These are phyloP conservation scores for Hypoxylon sp. DNA, from an alignment of 2,329 filamentous ascomycete species.

Conservation along the genomic window DNA sequence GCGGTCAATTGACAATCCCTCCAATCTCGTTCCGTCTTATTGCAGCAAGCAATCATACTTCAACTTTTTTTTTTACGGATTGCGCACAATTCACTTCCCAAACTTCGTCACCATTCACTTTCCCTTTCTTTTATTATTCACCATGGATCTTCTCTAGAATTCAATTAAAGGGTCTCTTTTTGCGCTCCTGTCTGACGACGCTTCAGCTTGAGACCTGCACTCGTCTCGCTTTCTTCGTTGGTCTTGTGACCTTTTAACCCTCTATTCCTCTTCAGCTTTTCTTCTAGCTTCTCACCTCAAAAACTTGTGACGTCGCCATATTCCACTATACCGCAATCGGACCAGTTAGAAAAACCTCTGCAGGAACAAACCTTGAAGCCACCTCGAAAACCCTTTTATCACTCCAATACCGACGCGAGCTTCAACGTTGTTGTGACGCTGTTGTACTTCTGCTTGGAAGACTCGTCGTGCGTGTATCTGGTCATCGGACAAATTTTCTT, in stretches of 20 bases:
- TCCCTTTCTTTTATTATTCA: too few species aligned
- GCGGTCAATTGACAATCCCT: conserved; percentile 31
- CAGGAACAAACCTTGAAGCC: conserved; percentile 22
- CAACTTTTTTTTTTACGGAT: conserved; percentile 20
- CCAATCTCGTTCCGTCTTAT: conserved; percentile 24
- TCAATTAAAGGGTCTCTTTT: conserved; percentile 10
- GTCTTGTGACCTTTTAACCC: conserved; percentile 23
- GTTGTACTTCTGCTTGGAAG: background rate
- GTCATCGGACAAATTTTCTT: conserved; percentile 1
- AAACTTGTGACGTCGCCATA: conserved; percentile 27
- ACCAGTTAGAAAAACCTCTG: conserved; percentile 23
- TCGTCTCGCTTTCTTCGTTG: conserved; percentile 21
- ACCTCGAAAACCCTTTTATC: conserved; percentile 4
- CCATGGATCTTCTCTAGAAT: conserved; percentile 36
- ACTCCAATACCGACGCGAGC: conserved; percentile 4
- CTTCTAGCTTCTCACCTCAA: too few species aligned
- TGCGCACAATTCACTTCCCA: conserved; percentile 27
- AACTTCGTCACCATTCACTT: too few species aligned
- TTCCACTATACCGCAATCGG: conserved; percentile 32
- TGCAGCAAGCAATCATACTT: conserved; percentile 32
- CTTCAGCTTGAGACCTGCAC: conserved; percentile 21
- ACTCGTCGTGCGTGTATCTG: background rate
- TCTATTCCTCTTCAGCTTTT: too few species aligned
- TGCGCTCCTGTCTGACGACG: conserved; percentile 9
- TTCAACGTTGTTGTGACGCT: conserved; percentile 10